These are phyloP conservation scores for Starmerella bombi DNA, from an alignment of 805 yeast genomes.

Conservation along the genomic window DNA sequence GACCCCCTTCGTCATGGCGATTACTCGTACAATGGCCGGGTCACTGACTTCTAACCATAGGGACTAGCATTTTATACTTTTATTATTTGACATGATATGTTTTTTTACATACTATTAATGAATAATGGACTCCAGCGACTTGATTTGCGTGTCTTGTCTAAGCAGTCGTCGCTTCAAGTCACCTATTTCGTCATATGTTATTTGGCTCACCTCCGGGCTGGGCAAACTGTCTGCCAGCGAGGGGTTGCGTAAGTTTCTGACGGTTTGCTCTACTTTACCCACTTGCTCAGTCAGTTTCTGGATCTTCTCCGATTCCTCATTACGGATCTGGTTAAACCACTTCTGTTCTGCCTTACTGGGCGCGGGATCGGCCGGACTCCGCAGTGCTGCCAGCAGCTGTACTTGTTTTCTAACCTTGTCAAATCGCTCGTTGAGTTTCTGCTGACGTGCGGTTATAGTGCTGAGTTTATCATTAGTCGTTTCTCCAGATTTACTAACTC, in stretches of 20 bases:
- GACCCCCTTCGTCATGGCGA: constrained; percentile 87
- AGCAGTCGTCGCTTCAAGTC: constrained; percentile 8
- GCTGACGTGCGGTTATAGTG: constrained; percentile 26
- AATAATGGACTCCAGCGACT: constrained; percentile 1
- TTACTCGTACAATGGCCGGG: constrained; percentile 92
- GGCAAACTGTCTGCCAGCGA: neutral
- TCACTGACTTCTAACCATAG: constrained; percentile 72
- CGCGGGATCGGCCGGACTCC: constrained; percentile 22
- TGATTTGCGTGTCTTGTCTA: constrained; percentile 10
- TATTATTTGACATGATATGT: neutral
- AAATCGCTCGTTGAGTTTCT: constrained; percentile 26
- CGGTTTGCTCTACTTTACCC: neutral
- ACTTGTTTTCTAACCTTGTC: constrained; percentile 25
- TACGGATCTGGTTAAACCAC: constrained; percentile 35
- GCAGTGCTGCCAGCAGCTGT: constrained; percentile 9
- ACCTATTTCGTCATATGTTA: constrained; percentile 1
- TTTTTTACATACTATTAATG: too few species aligned
- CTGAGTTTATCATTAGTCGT: constrained; percentile 16
- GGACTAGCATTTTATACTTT: neutral
- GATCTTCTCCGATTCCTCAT: constrained; percentile 25
- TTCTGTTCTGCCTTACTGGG: constrained; percentile 32
- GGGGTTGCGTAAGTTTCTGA: neutral
- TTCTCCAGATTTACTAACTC: constrained; percentile 7
- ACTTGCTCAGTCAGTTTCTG: constrained; percentile 14
- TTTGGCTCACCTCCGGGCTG: too few species aligned